Conservation (phyloP, 2,329 filamentous ascomycete genomes). For the Diaporthe sp. region DNA sequence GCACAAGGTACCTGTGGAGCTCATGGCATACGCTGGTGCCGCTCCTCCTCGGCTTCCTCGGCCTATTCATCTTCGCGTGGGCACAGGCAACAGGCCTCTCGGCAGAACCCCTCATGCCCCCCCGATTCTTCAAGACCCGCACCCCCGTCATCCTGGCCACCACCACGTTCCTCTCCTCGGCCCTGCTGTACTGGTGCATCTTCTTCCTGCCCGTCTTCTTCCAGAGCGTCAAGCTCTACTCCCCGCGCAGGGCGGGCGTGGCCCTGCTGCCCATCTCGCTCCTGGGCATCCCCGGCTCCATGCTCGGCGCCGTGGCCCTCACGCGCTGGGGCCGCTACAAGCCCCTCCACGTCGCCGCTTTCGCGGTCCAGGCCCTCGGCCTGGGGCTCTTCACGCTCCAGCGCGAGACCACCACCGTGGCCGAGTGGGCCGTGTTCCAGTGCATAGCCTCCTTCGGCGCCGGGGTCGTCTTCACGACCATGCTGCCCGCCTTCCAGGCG, state of each 20-base stretch:
- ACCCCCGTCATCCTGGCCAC: slow-evolving; percentile 34
- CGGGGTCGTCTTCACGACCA: slow-evolving; percentile 58
- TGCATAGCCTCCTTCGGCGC: slow-evolving; percentile 55
- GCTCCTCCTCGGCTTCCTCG: slow-evolving; percentile 54
- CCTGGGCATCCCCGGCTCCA: slow-evolving; percentile 48
- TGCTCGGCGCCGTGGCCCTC: slow-evolving; percentile 48
- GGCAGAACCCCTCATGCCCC: slow-evolving; percentile 43
- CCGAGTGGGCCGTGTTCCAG: slow-evolving; percentile 56
- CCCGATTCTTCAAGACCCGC: slow-evolving; percentile 41
- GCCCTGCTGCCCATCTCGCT: slow-evolving; percentile 50
- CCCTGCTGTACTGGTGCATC: slow-evolving; percentile 36
- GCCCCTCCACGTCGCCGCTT: slow-evolving; percentile 52
- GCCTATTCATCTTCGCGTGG: slow-evolving; percentile 28
- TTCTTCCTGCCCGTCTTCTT: slow-evolving; percentile 33
- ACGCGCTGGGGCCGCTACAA: slow-evolving; percentile 52
- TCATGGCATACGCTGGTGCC: slow-evolving; percentile 52
- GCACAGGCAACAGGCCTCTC: background rate
- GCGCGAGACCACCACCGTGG: slow-evolving; percentile 48
- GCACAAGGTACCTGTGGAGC: slow-evolving; percentile 56
- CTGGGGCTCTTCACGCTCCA: slow-evolving; percentile 58
- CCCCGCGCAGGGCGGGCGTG: slow-evolving; percentile 51
- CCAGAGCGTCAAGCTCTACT: slow-evolving; percentile 41
- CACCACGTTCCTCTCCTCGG: slow-evolving; percentile 37
- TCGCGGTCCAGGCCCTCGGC: slow-evolving; percentile 55
- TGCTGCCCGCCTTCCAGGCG: slow-evolving; percentile 60